A percentile compares a stretch with the other conserved stretches of the same genome.
These are phyloP conservation scores for Clitoria ternatea DNA, from an alignment of 306 rosid species.

Conservation along the genomic window DNA sequence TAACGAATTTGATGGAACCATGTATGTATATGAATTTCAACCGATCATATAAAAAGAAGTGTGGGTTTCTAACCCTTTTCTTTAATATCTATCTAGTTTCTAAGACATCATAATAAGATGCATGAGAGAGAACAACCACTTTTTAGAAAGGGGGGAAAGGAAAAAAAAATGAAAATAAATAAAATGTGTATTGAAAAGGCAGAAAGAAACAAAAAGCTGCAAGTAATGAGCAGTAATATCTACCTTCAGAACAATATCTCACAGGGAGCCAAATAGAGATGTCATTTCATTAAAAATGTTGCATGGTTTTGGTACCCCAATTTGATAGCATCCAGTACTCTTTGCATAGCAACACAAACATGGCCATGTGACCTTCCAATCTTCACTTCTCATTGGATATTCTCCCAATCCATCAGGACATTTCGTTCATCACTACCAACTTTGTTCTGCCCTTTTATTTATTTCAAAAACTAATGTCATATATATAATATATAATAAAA, in stretches of 20 bases:
- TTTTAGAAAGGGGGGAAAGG: not conserved
- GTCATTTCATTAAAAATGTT: slow-evolving; percentile 40
- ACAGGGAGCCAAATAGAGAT: slow-evolving; percentile 37
- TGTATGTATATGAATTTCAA: no score
- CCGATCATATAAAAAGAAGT: no score
- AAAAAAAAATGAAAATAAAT: not conserved
- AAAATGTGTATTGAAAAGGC: not conserved
- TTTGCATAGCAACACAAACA: slow-evolving; percentile 22
- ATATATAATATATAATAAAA: not conserved
- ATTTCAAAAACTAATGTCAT: not conserved
- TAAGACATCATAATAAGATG: not conserved
- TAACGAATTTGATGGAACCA: no score
- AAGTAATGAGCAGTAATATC: slow-evolving; percentile 31
- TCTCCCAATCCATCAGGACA: slow-evolving; percentile 4
- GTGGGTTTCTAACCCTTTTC: no score
- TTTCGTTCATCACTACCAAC: slow-evolving; percentile 1
- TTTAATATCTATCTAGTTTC: slow-evolving; percentile 14
- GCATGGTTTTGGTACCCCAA: slow-evolving; percentile 40
- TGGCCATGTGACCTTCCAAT: slow-evolving; percentile 31
- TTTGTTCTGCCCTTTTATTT: not conserved
- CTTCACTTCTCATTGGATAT: slow-evolving; percentile 34
- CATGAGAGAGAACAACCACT: slow-evolving; percentile 8
- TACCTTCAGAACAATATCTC: slow-evolving; percentile 35
- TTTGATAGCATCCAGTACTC: slow-evolving; percentile 36
- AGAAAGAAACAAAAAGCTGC: slow-evolving; percentile 35